Conservation (phyloP, 495 filamentous ascomycete species). For the Hypoxylon cercidicola region DNA sequence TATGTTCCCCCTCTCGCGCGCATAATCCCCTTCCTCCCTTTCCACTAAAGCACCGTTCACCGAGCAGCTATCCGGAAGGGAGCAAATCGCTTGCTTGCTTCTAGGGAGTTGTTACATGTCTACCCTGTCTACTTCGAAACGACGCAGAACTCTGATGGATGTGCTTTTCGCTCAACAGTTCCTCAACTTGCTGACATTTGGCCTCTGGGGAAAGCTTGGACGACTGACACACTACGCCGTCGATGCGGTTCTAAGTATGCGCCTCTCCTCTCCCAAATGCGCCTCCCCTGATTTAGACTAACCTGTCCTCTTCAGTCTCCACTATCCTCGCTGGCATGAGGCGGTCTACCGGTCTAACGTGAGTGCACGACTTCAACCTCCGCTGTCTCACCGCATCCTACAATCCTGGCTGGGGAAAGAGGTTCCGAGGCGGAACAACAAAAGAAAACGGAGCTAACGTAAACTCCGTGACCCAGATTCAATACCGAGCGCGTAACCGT, state of each 20-base stretch:
- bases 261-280: not conserved
- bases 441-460: slow-evolving; percentile 20
- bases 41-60: slow-evolving; percentile 7
- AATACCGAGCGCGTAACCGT: slow-evolving; percentile 81
- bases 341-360: slow-evolving; percentile 97
- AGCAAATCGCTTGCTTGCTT: slow-evolving; percentile 6
- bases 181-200: slow-evolving; percentile 70
- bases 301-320: slow-evolving; percentile 70
- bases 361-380: slow-evolving; percentile 58
- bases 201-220: slow-evolving; percentile 81
- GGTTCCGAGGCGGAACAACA: slow-evolving; percentile 51
- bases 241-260: slow-evolving; percentile 90
- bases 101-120: not conserved
- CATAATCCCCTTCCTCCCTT: slow-evolving; percentile 16
- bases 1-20: slow-evolving; percentile 32
- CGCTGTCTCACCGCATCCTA: slow-evolving; percentile 8
- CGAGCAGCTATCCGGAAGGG: slow-evolving; percentile 23
- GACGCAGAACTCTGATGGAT: slow-evolving; percentile 41
- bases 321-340: slow-evolving; percentile 96
- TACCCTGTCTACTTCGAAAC: slow-evolving; percentile 14
- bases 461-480: slow-evolving; percentile 75
- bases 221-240: slow-evolving; percentile 94
- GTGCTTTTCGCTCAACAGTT: slow-evolving; percentile 53
- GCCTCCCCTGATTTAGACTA: slow-evolving; percentile 24
- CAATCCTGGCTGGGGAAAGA: not conserved